Conservation (phyloP, 805 yeast genomes). For the Allodekkera sacchari region DNA sequence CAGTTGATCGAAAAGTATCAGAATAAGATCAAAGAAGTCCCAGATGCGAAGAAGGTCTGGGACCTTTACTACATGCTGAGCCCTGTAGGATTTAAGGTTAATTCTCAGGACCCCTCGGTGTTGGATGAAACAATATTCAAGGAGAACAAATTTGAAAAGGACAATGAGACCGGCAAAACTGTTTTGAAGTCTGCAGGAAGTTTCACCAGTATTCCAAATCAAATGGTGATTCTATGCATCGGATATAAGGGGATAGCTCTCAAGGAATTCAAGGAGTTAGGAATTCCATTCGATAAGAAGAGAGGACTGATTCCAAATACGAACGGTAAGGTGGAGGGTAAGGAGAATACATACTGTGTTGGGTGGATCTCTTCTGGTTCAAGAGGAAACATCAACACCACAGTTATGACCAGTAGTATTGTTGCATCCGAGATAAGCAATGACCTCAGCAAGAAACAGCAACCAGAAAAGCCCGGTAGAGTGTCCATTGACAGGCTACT, state of each 20-base stretch:
- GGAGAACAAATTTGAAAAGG: slow-evolving; percentile 35
- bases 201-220: slow-evolving; percentile 33
- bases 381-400: slow-evolving; percentile 82
- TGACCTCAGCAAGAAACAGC: slow-evolving; percentile 29
- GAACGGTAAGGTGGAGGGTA: slow-evolving; percentile 33
- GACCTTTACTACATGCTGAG: slow-evolving; percentile 57
- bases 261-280: slow-evolving; percentile 43
- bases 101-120: slow-evolving; percentile 25
- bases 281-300: slow-evolving; percentile 37
- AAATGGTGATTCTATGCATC: slow-evolving; percentile 68
- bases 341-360: slow-evolving; percentile 56
- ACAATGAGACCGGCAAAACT: slow-evolving; percentile 21
- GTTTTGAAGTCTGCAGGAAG: slow-evolving; percentile 22
- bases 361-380: slow-evolving; percentile 93
- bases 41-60: slow-evolving; percentile 39
- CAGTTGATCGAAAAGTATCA: slow-evolving; percentile 51
- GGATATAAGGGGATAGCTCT: slow-evolving; percentile 74
- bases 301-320: slow-evolving; percentile 39
- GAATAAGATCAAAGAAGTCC: slow-evolving; percentile 1
- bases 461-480: slow-evolving; percentile 23
- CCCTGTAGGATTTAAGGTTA: slow-evolving; percentile 47
- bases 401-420: slow-evolving; percentile 76
- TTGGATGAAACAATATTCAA: slow-evolving; percentile 41
- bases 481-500: slow-evolving; percentile 18
- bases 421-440: slow-evolving; percentile 58